Evolutionary conservation across 2,329 filamentous ascomycete genomes (phyloP).

Genomic region (Penicillium sp.): DNA sequence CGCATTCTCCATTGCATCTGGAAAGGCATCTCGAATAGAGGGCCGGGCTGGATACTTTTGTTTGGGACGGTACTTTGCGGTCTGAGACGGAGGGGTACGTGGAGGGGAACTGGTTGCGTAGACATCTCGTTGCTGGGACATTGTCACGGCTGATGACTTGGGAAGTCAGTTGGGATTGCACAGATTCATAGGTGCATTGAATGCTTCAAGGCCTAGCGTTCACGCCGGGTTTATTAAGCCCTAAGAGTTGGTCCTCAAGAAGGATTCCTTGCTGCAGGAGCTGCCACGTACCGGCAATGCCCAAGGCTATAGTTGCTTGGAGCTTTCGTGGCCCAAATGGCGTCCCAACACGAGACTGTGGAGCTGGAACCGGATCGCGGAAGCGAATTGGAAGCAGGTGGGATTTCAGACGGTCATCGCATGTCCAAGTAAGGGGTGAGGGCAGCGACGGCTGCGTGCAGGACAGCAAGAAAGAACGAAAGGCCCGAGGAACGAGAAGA

Average conservation of each 20-base stretch:
- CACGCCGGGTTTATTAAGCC: neutral
- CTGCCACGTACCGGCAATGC: constrained; percentile 16
- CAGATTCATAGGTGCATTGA: neutral
- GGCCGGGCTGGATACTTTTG: constrained; percentile 29
- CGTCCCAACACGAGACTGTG: neutral
- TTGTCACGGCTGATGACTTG: constrained; percentile 12
- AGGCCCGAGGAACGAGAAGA: constrained; percentile 1
- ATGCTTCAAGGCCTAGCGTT: neutral
- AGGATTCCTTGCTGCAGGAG: neutral
- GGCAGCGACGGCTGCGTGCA: constrained; percentile 6
- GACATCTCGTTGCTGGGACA: constrained; percentile 30
- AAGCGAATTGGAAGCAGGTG: constrained; percentile 2
- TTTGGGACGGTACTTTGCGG: constrained; percentile 34
- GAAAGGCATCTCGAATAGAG: constrained; percentile 44
- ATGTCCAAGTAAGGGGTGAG: constrained; percentile 13
- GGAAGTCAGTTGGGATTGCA: neutral
- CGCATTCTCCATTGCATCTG: constrained; percentile 38
- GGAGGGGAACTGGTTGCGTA: constrained; percentile 38
- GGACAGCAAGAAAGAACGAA: neutral
- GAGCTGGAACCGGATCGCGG: neutral
- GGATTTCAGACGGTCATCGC: constrained; percentile 15
- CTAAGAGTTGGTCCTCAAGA: neutral
- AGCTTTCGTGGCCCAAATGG: constrained; percentile 11
- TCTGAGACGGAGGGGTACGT: constrained; percentile 41
- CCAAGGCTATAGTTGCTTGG: constrained; percentile 2